Evolutionary conservation across 805 yeast genomes (phyloP).

Genomic region (Starmerella sirachaensis): DNA sequence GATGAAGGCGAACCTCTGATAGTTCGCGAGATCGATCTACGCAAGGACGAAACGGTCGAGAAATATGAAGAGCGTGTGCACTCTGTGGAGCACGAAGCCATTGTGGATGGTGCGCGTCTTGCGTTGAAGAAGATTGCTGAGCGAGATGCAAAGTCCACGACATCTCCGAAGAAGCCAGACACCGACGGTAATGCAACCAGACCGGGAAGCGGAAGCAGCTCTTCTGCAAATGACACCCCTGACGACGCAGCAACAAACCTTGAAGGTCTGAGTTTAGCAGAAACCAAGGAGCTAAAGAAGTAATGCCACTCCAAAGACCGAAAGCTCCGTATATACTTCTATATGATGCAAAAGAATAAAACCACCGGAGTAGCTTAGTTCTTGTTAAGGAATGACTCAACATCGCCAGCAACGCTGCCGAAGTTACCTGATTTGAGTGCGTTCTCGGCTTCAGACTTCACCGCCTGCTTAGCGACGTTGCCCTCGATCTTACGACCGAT

Average conservation of each 20-base stretch:
- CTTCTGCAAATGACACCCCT: too few relatives aligned
- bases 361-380: neutral
- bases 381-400: neutral
- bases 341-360: too few relatives aligned
- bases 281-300: too few relatives aligned
- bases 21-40: conserved; percentile 63
- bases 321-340: neutral
- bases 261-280: too few relatives aligned
- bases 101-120: conserved; percentile 75
- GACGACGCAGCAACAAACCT: too few relatives aligned
- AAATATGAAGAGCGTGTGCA: conserved; percentile 77
- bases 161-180: too few relatives aligned
- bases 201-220: too few relatives aligned
- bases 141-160: conserved; percentile 1
- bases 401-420: conserved; percentile 1
- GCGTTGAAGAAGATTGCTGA: conserved; percentile 33
- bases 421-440: conserved; percentile 3
- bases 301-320: too few relatives aligned
- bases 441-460: conserved; percentile 6
- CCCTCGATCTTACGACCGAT: conserved; percentile 6
- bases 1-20: conserved; percentile 86
- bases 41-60: conserved; percentile 63
- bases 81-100: conserved; percentile 72
- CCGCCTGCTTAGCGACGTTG: conserved; percentile 7
- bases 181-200: too few relatives aligned